These are phyloP conservation scores for Saitozyma podzolica DNA, from an alignment of 768 basidiomycete species.

Conservation along the genomic window DNA sequence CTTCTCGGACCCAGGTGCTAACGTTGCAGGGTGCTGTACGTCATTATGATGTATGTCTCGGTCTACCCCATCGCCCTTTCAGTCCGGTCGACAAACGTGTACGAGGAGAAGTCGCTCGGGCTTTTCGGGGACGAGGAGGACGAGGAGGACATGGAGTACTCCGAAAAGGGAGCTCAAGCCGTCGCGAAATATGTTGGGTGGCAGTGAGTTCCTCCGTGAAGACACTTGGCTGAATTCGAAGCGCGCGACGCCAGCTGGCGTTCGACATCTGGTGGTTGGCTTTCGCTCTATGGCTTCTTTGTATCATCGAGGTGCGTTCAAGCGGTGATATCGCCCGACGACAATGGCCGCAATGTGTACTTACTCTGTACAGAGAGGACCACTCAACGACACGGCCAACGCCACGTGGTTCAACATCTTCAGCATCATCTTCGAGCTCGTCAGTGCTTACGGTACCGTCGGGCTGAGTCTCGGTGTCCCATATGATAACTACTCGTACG, in stretches of 20 bases:
- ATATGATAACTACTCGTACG: slow-evolving; percentile 53
- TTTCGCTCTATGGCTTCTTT: slow-evolving; percentile 79
- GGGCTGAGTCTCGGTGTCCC: slow-evolving; percentile 87
- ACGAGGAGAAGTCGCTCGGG: slow-evolving; percentile 89
- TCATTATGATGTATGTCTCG: slow-evolving; percentile 74
- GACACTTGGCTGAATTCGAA: not conserved
- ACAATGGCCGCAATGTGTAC: not conserved
- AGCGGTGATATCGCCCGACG: not conserved
- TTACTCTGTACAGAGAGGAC: slow-evolving; percentile 57
- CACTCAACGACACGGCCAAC: slow-evolving; percentile 61
- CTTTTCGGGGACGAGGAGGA: slow-evolving; percentile 60
- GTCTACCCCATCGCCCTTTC: slow-evolving; percentile 51
- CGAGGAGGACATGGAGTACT: slow-evolving; percentile 51
- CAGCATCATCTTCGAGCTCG: slow-evolving; percentile 57
- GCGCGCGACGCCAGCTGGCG: slow-evolving; percentile 67
- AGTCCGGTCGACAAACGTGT: slow-evolving; percentile 72
- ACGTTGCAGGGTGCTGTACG: slow-evolving; percentile 68
- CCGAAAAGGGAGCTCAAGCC: slow-evolving; percentile 41
- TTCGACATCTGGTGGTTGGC: slow-evolving; percentile 98
- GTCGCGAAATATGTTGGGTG: slow-evolving; percentile 52
- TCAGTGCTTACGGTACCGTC: slow-evolving; percentile 56
- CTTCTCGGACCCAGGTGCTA: slow-evolving; percentile 4
- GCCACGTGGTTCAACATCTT: slow-evolving; percentile 82
- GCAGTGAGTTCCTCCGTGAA: slow-evolving; percentile 33
- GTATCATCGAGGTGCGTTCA: slow-evolving; percentile 79